Percentiles rank a stretch among this genome's conserved stretches.
Conservation (phyloP, 768 basidiomycete genomes). For the Mycena galopus region DNA sequence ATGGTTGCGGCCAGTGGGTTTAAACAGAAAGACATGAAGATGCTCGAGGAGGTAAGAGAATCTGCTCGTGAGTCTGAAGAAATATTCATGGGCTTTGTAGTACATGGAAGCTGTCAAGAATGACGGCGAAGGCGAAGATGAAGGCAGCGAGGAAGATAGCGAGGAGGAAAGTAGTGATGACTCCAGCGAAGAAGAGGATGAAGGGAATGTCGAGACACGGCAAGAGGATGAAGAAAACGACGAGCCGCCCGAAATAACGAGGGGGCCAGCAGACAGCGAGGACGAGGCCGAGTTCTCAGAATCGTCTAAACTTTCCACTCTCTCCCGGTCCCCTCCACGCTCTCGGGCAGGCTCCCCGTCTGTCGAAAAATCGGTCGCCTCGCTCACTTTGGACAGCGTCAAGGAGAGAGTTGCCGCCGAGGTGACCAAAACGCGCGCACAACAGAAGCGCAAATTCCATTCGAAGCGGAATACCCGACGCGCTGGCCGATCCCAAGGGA, state of each 20-base stretch:
- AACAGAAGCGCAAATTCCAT: slow-evolving; percentile 83
- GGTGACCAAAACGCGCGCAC: slow-evolving; percentile 68
- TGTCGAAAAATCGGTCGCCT: slow-evolving; percentile 54
- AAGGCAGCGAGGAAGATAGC: slow-evolving; percentile 39
- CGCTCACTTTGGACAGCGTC: slow-evolving; percentile 60
- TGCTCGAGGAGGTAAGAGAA: slow-evolving; percentile 82
- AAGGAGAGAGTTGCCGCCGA: slow-evolving; percentile 74
- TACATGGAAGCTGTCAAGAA: slow-evolving; percentile 72
- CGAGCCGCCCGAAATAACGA: neutral
- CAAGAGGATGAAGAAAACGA: slow-evolving; percentile 15
- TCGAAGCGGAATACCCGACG: slow-evolving; percentile 75
- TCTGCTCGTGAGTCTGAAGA: neutral
- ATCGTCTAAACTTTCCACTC: slow-evolving; percentile 41
- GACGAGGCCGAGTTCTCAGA: slow-evolving; percentile 46
- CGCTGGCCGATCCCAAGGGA: slow-evolving; percentile 80
- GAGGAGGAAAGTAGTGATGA: slow-evolving; percentile 52
- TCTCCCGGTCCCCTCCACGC: slow-evolving; percentile 66
- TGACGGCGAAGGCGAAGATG: slow-evolving; percentile 55
- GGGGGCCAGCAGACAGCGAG: slow-evolving; percentile 38
- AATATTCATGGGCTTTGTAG: slow-evolving; percentile 51
- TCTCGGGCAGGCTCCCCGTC: slow-evolving; percentile 63
- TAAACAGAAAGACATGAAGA: slow-evolving; percentile 83
- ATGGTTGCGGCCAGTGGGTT: slow-evolving; percentile 96
- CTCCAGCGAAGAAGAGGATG: slow-evolving; percentile 46
- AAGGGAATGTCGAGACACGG: slow-evolving; percentile 6